Evolutionary conservation across 306 rosid genomes (phyloP), one percentile per base, ranked within the genome.

Genomic region (Cicer arietinum): DNA sequence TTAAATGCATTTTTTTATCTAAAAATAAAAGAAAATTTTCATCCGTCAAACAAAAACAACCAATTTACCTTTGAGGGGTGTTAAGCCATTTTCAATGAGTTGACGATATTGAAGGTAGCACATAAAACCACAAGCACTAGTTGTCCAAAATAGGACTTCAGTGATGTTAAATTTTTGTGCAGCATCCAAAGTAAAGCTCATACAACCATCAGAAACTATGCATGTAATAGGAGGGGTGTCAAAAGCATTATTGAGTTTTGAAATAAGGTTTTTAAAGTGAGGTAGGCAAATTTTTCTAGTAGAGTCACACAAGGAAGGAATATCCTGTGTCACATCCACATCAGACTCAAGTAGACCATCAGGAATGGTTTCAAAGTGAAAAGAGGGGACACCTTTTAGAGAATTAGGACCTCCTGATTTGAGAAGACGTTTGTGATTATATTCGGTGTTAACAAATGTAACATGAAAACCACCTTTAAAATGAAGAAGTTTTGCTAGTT

Each of bases 271-370:
- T 8, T 18, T 80, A 5, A 90, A 87, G 53, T 81, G 86, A 0
- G 80, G 73, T 2, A 82, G 50, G 59, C 90, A 88, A 7, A 62
- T 16, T 2, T 3, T 84, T 4, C 12, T 7, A 0, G 78, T 84
- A 6, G 90, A 85, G 0, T 42, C 42, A 7, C 84, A 82, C 0
- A 89, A 56, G 1, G 86, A 11, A 8, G 89, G 78, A 1, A 84
- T 4, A 14, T 89, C 71, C 67, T 88, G 90, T 0, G 90, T 87
- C 37, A 40, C 86, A 3, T 90, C 85, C 0, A 41, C 51, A 0
- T 88, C 79, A 0, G 88, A 61, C 43, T 79, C 82, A 0, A 93
- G 90, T 0, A 90, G 91, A n/a, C 96, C 93, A 0, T 90, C 91
- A 0, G 93, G 80, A 7, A 84, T 77, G 43, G 85, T 77, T 40